Evolutionary conservation across 2,329 filamentous ascomycete species (phyloP).

Genomic region (Monosporascus ibericus): DNA sequence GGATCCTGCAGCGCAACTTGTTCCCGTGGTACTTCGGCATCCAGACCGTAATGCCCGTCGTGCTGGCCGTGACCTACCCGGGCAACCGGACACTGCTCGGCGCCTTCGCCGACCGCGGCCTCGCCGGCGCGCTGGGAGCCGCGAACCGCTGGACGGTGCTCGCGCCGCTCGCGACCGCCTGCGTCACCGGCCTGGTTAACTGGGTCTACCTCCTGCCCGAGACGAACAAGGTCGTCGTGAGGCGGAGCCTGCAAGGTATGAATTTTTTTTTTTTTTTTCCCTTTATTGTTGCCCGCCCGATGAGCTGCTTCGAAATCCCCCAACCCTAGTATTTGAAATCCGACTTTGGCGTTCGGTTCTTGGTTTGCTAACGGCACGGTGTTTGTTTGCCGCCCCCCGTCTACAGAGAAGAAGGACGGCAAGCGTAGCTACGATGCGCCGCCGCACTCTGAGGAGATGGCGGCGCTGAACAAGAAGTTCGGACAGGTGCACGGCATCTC

Average conservation of each 20-base stretch:
- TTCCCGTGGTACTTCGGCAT: conserved; percentile 88
- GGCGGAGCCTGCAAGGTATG: conserved; percentile 73
- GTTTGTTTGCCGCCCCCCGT: background rate
- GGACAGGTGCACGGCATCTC: conserved; percentile 74
- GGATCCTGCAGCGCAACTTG: conserved; percentile 68
- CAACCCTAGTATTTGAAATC: background rate
- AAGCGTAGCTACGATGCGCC: conserved; percentile 77
- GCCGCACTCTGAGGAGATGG: conserved; percentile 82
- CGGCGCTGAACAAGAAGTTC: conserved; percentile 71
- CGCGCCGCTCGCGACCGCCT: conserved; percentile 62
- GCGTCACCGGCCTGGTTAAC: conserved; percentile 67
- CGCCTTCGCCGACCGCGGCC: conserved; percentile 31
- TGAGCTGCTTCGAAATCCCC: background rate
- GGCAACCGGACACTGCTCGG: conserved; percentile 37
- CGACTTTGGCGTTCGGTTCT: too few relatives aligned
- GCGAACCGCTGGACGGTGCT: conserved; percentile 60
- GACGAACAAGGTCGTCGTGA: conserved; percentile 67
- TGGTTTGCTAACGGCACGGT: conserved; percentile 9
- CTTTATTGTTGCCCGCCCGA: background rate
- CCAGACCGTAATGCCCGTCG: conserved; percentile 67
- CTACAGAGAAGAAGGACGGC: conserved; percentile 72
- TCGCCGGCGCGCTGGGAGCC: conserved; percentile 52
- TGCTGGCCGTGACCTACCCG: conserved; percentile 76
- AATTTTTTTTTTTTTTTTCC: conserved; percentile 1
- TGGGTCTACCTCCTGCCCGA: conserved; percentile 65